phyloP scores from a whole-genome alignment of 371 early-diverging fungal species.

The Blakeslea trispora region DNA sequence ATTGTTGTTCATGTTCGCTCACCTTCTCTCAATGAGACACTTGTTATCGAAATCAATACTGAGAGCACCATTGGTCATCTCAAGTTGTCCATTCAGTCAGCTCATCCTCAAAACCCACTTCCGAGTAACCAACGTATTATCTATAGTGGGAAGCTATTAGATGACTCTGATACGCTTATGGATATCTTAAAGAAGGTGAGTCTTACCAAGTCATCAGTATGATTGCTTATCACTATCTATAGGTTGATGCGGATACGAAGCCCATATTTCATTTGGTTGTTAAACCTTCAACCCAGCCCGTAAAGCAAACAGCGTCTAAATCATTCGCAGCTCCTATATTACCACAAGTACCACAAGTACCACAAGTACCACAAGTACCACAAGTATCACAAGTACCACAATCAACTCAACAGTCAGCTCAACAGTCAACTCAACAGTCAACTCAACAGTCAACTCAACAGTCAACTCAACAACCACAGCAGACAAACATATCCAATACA shows the following conservation, averaged over 20 bases:
- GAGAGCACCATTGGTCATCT: conserved; percentile 30
- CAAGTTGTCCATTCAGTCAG: conserved; percentile 31
- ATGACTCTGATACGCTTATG: conserved; percentile 29
- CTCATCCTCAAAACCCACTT: conserved; percentile 44
- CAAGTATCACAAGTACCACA: conserved; percentile 1
- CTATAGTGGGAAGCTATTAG: conserved; percentile 39
- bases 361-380: conserved; percentile 3
- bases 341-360: not conserved
- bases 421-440: conserved; percentile 2
- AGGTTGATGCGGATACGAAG: conserved; percentile 12
- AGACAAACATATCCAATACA: not conserved
- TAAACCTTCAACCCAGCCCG: conserved; percentile 33
- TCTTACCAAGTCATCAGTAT: not conserved
- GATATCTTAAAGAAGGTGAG: conserved; percentile 38
- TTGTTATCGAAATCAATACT: conserved; percentile 18
- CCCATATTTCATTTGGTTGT: conserved; percentile 53
- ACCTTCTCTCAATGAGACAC: conserved; percentile 43
- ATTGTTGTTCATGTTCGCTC: conserved; percentile 40
- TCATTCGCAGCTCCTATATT: not conserved
- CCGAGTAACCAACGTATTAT: conserved; percentile 44
- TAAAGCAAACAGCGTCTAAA: not conserved
- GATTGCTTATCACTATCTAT: not conserved
- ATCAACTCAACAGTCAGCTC: not conserved
- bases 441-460: not conserved
- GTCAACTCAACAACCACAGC: conserved; percentile 6